Base-by-base conservation (phyloP, 2,329 filamentous ascomycete genomes). In the Didymella segeticola region DNA sequence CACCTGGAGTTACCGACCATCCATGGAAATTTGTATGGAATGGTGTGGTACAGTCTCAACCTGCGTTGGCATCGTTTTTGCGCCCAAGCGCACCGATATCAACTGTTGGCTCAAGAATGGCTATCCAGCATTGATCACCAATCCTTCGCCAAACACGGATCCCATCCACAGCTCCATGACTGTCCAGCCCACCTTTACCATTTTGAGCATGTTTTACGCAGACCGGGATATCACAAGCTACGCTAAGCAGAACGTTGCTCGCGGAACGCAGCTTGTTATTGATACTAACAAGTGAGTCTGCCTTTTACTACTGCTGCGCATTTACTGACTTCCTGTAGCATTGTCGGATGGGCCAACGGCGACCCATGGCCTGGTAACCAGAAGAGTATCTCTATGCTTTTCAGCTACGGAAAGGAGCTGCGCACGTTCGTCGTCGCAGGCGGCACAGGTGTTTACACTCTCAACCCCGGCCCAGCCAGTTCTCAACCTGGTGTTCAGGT, bases 171-270 rank as follows among this genome's bases (percentile, higher is more conserved):
- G 26, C 36, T 43, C 42, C 27, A 46, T 52, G 34, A 52, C 42
- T 15, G 19, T n/a, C 11, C 25, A 43, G n/a, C 48, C 48, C 19
- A 5, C 36, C 4, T 17, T 53, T 2, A 34, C 42, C 19, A 29
- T 53, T 20, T 29, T 53, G 15, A 53, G 49, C 34, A 53, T 53
- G 49, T 53, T 36, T 19, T 53, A 53, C 26, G 49, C 49, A 9
- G 49, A 53, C 17, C 42, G 42, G 20, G 49, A 53, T 26, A 53
- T 53, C 23, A 53, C 49, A 11, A 19, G 29, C 1, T 53, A 53
- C 25, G 49, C 49, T 9, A 46, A 31, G n/a, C 6, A 4, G 17
- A 53, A 53, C 19, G 42, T 53, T 2, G 42, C 15, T 17, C 49
- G 49, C 4, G 49, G 49, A 19, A 17, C 49, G 19, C 49, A 47